Evolutionary conservation across 208 protist genomes (phyloP), one percentile per base, ranked within the genome.

Genomic region (Acanthamoeba castellanii): DNA sequence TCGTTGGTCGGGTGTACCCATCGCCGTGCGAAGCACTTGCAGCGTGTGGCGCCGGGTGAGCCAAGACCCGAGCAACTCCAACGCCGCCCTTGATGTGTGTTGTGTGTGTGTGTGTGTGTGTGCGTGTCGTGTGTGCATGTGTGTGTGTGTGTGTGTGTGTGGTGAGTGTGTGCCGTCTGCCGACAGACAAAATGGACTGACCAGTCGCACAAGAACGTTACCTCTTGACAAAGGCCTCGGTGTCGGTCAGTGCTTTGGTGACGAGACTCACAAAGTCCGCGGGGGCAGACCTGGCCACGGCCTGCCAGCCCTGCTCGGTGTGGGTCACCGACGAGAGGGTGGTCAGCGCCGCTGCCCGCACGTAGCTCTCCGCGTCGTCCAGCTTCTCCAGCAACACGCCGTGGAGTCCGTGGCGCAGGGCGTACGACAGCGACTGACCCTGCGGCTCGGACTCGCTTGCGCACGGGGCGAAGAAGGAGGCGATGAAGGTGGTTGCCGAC

Each of bases 151-250:
- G n/a, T n/a, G n/a, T n/a, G n/a, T n/a, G n/a, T n/a, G n/a, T n/a
- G 37, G 11, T 78, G 70, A 52, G 47, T 78, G 16, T n/a, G n/a
- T n/a, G n/a, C n/a, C n/a, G n/a, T n/a, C n/a, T n/a, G n/a, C n/a
- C n/a, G n/a, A n/a, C n/a, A n/a, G n/a, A n/a, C n/a, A n/a, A n/a
- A n/a, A n/a, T n/a, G n/a, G n/a, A n/a, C n/a, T n/a, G n/a, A n/a
- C 52, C 68, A 76, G 13, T n/a, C 7, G 32, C 25, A 37, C 25
- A 76, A 37, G 32, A 22, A 22, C 6, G 30, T 13, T 84, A 84
- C 74, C 74, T 45, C 74, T 84, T 84, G 74, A 84, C 74, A 55
- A 84, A 84, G 45, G 74, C 74, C 25, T 84, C 74, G 34, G 42
- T 84, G 45, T 84, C 74, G 11, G 34, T 8, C 7, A 84, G 16